Percentiles rank a stretch among this genome's conserved stretches.
Conservation (phyloP, 2,329 filamentous ascomycete genomes). For the Cladosporium sp. region DNA sequence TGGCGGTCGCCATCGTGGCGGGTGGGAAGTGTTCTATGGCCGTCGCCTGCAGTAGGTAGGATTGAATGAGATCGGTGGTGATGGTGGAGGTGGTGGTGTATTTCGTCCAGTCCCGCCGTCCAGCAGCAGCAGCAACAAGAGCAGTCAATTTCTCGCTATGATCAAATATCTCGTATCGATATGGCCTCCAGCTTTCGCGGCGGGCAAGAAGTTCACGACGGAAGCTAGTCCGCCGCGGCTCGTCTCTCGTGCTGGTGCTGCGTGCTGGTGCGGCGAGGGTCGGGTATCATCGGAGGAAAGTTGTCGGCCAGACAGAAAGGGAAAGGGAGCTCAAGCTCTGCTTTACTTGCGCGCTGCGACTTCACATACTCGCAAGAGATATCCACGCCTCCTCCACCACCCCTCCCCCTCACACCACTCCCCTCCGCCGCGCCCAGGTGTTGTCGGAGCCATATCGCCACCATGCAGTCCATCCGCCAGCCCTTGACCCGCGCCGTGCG, state of each 20-base stretch:
- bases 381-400: constrained; percentile 1
- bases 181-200: background rate
- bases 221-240: background rate
- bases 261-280: background rate
- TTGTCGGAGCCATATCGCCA: constrained; percentile 35
- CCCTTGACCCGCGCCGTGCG: constrained; percentile 68
- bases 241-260: too few species aligned
- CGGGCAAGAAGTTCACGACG: background rate
- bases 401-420: constrained; percentile 11
- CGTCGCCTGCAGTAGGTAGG: background rate
- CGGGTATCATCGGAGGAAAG: constrained; percentile 8
- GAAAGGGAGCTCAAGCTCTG: constrained; percentile 10
- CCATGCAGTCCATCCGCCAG: constrained; percentile 84
- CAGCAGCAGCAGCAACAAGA: background rate
- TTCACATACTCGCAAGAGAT: constrained; percentile 7
- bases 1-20: constrained; percentile 54
- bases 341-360: background rate
- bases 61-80: background rate
- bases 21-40: background rate
- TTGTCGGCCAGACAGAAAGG: background rate
- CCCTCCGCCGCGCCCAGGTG: constrained; percentile 10
- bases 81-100: background rate
- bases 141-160: constrained; percentile 3
- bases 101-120: background rate
- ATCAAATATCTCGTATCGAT: constrained; percentile 1